phyloP scores from a whole-genome alignment of 2,329 filamentous ascomycete genomes.

The Allantophomopsis cytisporea region DNA sequence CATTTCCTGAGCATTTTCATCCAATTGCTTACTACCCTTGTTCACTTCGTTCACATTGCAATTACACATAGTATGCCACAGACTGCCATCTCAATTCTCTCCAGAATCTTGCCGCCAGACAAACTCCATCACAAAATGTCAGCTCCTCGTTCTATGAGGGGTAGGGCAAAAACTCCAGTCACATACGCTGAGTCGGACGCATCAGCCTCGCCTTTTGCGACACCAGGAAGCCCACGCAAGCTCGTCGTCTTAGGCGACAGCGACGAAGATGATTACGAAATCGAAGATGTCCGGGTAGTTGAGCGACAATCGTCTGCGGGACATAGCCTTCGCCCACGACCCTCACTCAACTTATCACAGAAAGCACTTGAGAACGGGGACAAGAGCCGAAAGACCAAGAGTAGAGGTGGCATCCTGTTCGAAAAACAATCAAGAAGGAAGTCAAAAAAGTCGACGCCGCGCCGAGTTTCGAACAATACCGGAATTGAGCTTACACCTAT shows the following conservation, averaged over 20 bases:
- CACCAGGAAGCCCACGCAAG: background rate
- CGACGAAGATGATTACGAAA: background rate
- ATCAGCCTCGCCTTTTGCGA: slow-evolving; percentile 1
- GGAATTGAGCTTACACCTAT: slow-evolving; percentile 6
- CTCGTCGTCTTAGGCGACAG: background rate
- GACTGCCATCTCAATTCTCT: slow-evolving; percentile 11
- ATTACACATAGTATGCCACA: background rate
- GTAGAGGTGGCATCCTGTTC: no score
- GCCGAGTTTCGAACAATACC: background rate
- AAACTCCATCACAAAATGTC: slow-evolving; percentile 14
- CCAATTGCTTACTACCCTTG: background rate
- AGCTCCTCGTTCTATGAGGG: background rate
- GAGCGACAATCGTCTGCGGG: slow-evolving; percentile 1
- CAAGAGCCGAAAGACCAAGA: background rate
- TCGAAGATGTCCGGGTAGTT: background rate
- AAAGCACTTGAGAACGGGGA: slow-evolving; percentile 12
- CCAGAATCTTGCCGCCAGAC: slow-evolving; percentile 12
- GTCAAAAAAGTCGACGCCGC: no score
- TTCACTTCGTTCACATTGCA: background rate
- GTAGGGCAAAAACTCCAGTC: background rate
- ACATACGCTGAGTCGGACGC: slow-evolving; percentile 5
- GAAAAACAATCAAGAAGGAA: no score
- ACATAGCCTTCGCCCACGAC: slow-evolving; percentile 7
- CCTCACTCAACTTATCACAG: slow-evolving; percentile 9
- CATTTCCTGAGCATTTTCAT: background rate